These are phyloP conservation scores for Babesia divergens DNA, from an alignment of 169 alveolate genomes.

Conservation along the genomic window DNA sequence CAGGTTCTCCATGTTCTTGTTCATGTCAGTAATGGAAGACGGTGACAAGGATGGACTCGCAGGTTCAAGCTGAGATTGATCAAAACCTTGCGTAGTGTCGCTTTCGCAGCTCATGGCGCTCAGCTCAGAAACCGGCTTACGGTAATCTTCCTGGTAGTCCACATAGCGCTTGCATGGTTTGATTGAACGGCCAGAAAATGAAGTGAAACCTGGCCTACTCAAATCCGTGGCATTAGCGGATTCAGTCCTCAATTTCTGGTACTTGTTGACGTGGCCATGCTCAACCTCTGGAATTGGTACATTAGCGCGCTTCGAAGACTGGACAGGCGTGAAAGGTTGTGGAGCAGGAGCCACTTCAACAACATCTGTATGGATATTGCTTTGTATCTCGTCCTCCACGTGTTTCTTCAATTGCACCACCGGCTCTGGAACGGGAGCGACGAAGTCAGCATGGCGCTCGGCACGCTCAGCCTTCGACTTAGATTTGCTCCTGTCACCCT, in stretches of 20 bases:
- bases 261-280: neutral
- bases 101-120: neutral
- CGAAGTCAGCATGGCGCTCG: neutral
- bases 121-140: neutral
- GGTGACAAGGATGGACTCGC: neutral
- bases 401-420: neutral
- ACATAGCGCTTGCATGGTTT: slow-evolving; percentile 13
- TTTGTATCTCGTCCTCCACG: neutral
- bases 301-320: neutral
- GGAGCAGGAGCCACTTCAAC: too few species aligned
- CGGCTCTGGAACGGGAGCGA: neutral
- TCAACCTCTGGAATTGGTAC: neutral
- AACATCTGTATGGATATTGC: too few species aligned
- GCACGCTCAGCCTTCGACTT: slow-evolving; percentile 6
- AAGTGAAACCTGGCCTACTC: neutral
- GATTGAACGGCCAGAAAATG: slow-evolving; percentile 22
- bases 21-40: neutral
- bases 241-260: neutral
- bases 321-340: too few species aligned
- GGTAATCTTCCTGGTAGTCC: slow-evolving; percentile 10
- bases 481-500: neutral
- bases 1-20: neutral
- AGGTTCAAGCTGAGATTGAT: neutral
- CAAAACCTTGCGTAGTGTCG: neutral
- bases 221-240: neutral